phyloP scores from a whole-genome alignment of 331 rosid genomes.

The Malus hybrid region DNA sequence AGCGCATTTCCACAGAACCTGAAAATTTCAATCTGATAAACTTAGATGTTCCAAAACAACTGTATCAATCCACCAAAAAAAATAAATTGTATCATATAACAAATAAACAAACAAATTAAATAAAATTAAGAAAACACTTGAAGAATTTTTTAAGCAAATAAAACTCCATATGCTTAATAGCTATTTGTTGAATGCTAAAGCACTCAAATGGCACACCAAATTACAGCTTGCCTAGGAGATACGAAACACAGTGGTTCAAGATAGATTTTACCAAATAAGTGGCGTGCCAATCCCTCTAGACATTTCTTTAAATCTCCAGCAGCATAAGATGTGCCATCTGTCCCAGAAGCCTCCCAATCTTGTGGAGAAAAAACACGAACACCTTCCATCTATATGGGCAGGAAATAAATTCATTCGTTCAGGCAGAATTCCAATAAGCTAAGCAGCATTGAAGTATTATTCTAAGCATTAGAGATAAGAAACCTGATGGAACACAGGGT shows the following conservation, averaged over 20 bases:
- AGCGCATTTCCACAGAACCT: constrained; percentile 96
- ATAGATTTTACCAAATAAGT: constrained; percentile 67
- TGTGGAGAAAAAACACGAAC: constrained; percentile 72
- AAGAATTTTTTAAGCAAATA: not conserved
- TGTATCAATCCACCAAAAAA: too few relatives aligned
- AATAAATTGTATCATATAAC: not conserved
- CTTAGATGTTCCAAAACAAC: not conserved
- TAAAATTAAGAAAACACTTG: not conserved
- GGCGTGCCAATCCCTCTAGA: constrained; percentile 93
- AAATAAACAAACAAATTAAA: not conserved
- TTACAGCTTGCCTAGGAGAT: not conserved
- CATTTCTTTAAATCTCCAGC: constrained; percentile 86
- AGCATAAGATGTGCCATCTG: constrained; percentile 70
- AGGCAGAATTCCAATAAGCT: constrained; percentile 7
- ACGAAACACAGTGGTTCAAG: not conserved
- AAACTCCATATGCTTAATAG: not conserved
- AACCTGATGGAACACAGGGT: constrained; percentile 98
- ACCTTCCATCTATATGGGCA: constrained; percentile 80
- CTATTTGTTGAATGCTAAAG: not conserved
- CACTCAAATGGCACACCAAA: not conserved
- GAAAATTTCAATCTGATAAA: constrained; percentile 19
- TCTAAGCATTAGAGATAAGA: not conserved
- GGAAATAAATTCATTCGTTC: constrained; percentile 2
- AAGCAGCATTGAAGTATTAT: constrained; percentile 8
- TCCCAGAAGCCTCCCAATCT: constrained; percentile 72